These are phyloP conservation scores for Xylariaceae sp. DNA, from an alignment of 2,329 filamentous ascomycete genomes.

Conservation along the genomic window DNA sequence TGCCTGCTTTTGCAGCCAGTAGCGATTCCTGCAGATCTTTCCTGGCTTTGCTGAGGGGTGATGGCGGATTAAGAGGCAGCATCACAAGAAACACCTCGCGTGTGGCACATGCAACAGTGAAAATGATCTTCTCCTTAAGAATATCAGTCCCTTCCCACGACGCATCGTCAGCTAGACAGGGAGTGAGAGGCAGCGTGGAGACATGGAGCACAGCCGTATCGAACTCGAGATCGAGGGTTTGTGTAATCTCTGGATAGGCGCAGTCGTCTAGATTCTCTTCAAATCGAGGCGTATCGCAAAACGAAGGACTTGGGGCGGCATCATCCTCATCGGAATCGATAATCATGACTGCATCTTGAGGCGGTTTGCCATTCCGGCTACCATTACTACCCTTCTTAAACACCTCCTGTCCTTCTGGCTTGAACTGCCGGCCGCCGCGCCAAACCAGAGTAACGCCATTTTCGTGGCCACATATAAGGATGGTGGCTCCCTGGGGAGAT, in stretches of 20 bases:
- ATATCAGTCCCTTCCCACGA: slow-evolving; percentile 44
- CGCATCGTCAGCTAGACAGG: slow-evolving; percentile 47
- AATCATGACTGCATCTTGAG: slow-evolving; percentile 55
- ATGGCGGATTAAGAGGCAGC: slow-evolving; percentile 58
- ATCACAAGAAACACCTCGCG: slow-evolving; percentile 55
- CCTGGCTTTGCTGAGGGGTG: slow-evolving; percentile 54
- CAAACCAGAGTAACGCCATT: slow-evolving; percentile 59
- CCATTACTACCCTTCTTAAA: slow-evolving; percentile 32
- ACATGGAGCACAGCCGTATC: slow-evolving; percentile 54
- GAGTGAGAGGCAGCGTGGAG: slow-evolving; percentile 51
- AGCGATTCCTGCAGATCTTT: slow-evolving; percentile 50
- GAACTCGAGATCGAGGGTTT: slow-evolving; percentile 58
- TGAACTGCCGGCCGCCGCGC: slow-evolving; percentile 60
- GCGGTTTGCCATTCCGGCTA: slow-evolving; percentile 48
- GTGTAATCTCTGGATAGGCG: slow-evolving; percentile 52
- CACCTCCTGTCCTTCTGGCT: slow-evolving; percentile 38
- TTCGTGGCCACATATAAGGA: slow-evolving; percentile 61
- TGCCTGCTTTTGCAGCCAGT: slow-evolving; percentile 52
- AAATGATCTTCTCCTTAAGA: slow-evolving; percentile 56
- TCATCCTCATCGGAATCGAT: slow-evolving; percentile 61
- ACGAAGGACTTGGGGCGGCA: slow-evolving; percentile 29
- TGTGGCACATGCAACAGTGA: slow-evolving; percentile 56
- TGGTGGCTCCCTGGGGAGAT: slow-evolving; percentile 59
- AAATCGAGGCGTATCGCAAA: slow-evolving; percentile 55
- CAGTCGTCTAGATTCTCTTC: slow-evolving; percentile 49